Base-by-base conservation (phyloP, 2,329 filamentous ascomycete genomes). In the Ceratocystis colombiana region DNA sequence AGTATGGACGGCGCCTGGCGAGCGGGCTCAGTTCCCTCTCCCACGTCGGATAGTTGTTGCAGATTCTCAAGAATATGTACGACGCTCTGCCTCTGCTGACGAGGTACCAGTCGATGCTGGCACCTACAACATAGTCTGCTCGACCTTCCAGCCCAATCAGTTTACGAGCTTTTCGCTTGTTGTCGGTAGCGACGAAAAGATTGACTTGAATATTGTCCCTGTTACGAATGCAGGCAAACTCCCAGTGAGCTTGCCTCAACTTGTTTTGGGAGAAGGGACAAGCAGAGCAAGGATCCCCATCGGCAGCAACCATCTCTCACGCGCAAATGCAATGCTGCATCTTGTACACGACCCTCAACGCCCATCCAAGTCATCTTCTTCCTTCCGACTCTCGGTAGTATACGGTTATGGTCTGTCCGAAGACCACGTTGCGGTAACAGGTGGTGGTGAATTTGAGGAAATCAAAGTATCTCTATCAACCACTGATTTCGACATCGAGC, bases 1-100 rank as follows among this genome's bases (percentile, higher is more conserved):
- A 2, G 85, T 95, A 45, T 90, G 90, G 82, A 88, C 88, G 3
- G 77, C 83, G 57, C 64, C 64, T 22, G 89, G 90, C 10, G 82
- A 85, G 70, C 85, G 92, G 48, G 82, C 94, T 1, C 57, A 62
- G 2, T 82, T 85, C 20, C 78, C 83, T 25, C 80, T 96, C 17
- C 82, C 85, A 62, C 80, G 84, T 70, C 85, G 89, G 70, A 92
- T 96, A 72, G 84, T 97, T 48, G 82, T 95, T 28, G 83, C 84
- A 25, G 87, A 90, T 66, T 95, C 90, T 44, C 89, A 89, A n/a
- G 90, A 96, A 70, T 96, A 99, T 75, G 86, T 89, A 62, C 85
- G 87, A 33, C 88, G 88, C 33, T 89, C 88, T 73, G 88, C 89
- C 3, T 79, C 91, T 41, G 86, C 88, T 2, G 83, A 89, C 69